Conservation (phyloP, 139 green algal species). For the Ettlia oleoabundans region DNA sequence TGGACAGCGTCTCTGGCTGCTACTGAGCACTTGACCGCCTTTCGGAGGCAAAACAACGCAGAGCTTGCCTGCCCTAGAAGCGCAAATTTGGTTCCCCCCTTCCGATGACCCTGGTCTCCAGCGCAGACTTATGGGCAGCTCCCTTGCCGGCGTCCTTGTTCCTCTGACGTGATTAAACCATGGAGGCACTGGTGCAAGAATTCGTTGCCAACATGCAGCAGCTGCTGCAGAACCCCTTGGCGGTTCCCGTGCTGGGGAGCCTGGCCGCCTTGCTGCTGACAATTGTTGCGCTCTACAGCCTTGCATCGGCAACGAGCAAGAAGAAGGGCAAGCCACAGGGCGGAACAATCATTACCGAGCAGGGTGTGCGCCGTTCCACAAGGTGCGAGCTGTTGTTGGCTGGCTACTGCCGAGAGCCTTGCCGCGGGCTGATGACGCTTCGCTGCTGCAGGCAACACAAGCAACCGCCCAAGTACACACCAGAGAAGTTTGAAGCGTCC, state of each 20-base stretch:
- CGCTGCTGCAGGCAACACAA: constrained; percentile 16
- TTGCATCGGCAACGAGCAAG: constrained; percentile 2
- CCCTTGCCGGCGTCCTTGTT: too few species aligned
- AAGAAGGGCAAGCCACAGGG: neutral
- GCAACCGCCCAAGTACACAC: constrained; percentile 4
- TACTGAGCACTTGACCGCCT: too few species aligned
- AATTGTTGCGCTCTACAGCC: constrained; percentile 27
- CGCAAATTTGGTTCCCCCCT: too few species aligned
- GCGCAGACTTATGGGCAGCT: too few species aligned
- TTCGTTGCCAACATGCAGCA: neutral
- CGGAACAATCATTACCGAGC: constrained; percentile 16
- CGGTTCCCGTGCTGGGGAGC: neutral
- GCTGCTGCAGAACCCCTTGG: constrained; percentile 10
- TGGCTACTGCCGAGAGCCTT: too few species aligned
- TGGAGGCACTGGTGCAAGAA: constrained; percentile 11
- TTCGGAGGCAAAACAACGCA: too few species aligned
- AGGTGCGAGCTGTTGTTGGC: neutral
- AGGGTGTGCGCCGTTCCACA: constrained; percentile 23
- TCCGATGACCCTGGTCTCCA: too few species aligned
- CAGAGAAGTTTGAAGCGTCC: neutral
- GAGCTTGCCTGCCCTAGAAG: too few species aligned
- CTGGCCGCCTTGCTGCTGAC: constrained; percentile 17
- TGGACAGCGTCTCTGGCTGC: too few species aligned
- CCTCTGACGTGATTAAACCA: too few species aligned
- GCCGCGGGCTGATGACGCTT: neutral